Evolutionary conservation across 768 basidiomycete species (phyloP).

Genomic region (Podaxis mareebaensis): DNA sequence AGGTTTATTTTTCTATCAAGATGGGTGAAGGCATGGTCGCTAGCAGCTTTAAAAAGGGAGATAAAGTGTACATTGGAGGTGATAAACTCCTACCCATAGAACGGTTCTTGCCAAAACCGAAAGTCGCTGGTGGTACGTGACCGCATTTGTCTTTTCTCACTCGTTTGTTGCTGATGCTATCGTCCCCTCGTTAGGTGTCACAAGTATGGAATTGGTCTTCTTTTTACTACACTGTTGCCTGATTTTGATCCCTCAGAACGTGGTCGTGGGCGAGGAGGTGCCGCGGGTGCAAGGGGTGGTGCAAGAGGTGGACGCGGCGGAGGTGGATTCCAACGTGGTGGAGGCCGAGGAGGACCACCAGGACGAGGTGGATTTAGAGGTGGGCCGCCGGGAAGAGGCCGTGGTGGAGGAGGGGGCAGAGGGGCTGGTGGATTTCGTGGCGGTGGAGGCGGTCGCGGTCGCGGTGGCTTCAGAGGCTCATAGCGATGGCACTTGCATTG

Average conservation of each 20-base stretch:
- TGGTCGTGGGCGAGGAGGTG: constrained; percentile 41
- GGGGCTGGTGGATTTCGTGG: constrained; percentile 46
- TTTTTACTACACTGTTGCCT: constrained; percentile 11
- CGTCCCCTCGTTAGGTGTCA: constrained; percentile 38
- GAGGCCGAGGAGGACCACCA: constrained; percentile 35
- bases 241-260: constrained; percentile 32
- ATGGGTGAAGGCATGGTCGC: constrained; percentile 97
- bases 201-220: constrained; percentile 39
- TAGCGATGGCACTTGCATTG: constrained; percentile 21
- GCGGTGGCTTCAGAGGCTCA: constrained; percentile 51
- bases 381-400: constrained; percentile 38
- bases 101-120: constrained; percentile 95
- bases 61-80: constrained; percentile 96
- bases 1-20: constrained; percentile 97
- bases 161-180: background rate
- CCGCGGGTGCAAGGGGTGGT: constrained; percentile 32
- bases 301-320: constrained; percentile 50
- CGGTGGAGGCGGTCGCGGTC: constrained; percentile 39
- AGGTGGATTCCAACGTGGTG: constrained; percentile 46
- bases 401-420: constrained; percentile 39
- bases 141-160: constrained; percentile 16
- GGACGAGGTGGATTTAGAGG: constrained; percentile 34
- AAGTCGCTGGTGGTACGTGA: constrained; percentile 64
- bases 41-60: constrained; percentile 93
- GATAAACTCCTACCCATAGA: constrained; percentile 97